Evolutionary conservation across 2,329 filamentous ascomycete species (phyloP).

Genomic region (Capronia americana): DNA sequence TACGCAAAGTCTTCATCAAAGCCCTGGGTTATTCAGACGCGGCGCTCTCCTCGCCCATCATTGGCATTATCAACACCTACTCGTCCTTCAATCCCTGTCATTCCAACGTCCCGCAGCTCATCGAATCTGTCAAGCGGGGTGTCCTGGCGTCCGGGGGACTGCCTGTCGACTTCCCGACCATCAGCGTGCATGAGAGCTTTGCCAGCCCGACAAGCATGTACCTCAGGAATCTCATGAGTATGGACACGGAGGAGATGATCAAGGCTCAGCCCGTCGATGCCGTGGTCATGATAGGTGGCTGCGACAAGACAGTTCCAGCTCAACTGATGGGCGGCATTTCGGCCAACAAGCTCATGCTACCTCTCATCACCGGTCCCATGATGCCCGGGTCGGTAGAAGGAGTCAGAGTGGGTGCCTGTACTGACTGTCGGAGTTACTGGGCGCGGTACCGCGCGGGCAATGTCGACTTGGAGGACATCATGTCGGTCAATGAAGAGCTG

Average conservation of each 20-base stretch:
- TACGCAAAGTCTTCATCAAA: slow-evolving; percentile 79
- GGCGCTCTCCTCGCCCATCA: slow-evolving; percentile 71
- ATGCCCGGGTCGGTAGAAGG: slow-evolving; percentile 70
- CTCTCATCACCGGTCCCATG: slow-evolving; percentile 75
- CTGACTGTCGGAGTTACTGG: slow-evolving; percentile 77
- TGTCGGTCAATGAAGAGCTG: slow-evolving; percentile 72
- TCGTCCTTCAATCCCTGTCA: slow-evolving; percentile 78
- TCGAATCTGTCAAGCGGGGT: slow-evolving; percentile 73
- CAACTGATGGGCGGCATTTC: slow-evolving; percentile 79
- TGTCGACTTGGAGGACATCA: slow-evolving; percentile 75
- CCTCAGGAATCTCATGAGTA: slow-evolving; percentile 75
- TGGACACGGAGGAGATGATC: slow-evolving; percentile 83
- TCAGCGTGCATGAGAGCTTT: slow-evolving; percentile 74
- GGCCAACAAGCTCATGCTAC: slow-evolving; percentile 73
- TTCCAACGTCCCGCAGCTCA: slow-evolving; percentile 72
- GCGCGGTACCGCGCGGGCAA: slow-evolving; percentile 69
- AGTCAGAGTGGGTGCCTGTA: slow-evolving; percentile 72
- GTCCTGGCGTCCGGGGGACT: slow-evolving; percentile 71
- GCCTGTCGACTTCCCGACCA: slow-evolving; percentile 75
- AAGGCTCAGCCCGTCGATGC: slow-evolving; percentile 73
- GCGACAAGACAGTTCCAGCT: slow-evolving; percentile 76
- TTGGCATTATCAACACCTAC: slow-evolving; percentile 77
- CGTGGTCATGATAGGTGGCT: slow-evolving; percentile 71
- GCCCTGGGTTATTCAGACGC: slow-evolving; percentile 76
- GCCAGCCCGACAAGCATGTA: slow-evolving; percentile 77